phyloP scores from a whole-genome alignment of 441 rosid species.

The Gossypium davidsonii region DNA sequence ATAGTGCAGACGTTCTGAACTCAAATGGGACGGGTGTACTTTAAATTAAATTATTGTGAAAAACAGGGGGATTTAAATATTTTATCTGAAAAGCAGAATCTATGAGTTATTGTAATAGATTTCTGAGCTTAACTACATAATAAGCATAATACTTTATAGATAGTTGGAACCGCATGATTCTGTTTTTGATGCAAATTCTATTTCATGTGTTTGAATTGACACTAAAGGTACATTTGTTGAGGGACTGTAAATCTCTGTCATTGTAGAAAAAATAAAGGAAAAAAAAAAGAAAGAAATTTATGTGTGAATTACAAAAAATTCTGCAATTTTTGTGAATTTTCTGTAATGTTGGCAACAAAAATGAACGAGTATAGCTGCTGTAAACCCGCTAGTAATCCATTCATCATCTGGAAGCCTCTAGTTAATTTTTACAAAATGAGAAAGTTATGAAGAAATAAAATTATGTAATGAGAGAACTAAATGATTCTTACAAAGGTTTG shows the following conservation, averaged over 20 bases:
- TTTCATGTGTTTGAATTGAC: not conserved
- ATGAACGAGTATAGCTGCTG: not conserved
- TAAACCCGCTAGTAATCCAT: not conserved
- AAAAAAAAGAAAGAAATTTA: not conserved
- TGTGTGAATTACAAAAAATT: not conserved
- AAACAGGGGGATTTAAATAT: not conserved
- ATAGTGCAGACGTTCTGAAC: not conserved
- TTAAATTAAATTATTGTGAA: not conserved
- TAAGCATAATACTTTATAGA: not conserved
- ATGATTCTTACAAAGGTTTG: not conserved
- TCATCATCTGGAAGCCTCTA: not conserved
- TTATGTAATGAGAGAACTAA: not conserved
- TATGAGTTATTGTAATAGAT: conserved; percentile 1
- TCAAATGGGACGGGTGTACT: not conserved
- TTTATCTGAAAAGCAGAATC: not conserved
- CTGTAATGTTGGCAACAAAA: not conserved
- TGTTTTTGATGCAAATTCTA: not conserved
- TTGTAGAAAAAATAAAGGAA: not conserved
- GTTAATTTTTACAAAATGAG: not conserved
- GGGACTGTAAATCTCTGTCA: not conserved
- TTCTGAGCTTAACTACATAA: conserved; percentile 1
- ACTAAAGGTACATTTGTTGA: not conserved
- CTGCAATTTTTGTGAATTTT: not conserved
- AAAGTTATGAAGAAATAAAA: not conserved
- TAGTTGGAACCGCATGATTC: not conserved